Evolutionary conservation across 805 yeast genomes (phyloP).

Genomic region (Candida orba): DNA sequence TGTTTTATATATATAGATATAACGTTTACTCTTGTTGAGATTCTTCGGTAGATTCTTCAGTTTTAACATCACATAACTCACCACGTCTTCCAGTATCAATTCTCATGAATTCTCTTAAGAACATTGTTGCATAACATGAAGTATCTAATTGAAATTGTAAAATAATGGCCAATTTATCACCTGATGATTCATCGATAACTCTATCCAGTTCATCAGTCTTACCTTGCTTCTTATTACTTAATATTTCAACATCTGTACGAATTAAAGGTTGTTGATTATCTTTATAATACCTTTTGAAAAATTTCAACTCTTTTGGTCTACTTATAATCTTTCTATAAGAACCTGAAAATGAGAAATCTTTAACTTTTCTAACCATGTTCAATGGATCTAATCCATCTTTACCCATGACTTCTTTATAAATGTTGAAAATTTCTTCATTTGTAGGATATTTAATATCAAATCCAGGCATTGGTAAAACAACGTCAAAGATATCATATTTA

Average conservation of each 20-base stretch:
- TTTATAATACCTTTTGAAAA: conserved; percentile 52
- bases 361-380: conserved; percentile 74
- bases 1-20: neutral
- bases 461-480: conserved; percentile 96
- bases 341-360: conserved; percentile 90
- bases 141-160: conserved; percentile 72
- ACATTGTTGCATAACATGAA: conserved; percentile 97
- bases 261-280: conserved; percentile 66
- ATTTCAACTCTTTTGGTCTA: conserved; percentile 58
- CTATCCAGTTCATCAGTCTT: conserved; percentile 20
- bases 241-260: conserved; percentile 66
- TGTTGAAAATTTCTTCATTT: conserved; percentile 49
- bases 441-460: conserved; percentile 84
- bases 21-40: neutral
- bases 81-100: conserved; percentile 57
- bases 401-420: conserved; percentile 67
- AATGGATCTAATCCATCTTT: conserved; percentile 78
- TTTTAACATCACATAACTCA: conserved; percentile 36
- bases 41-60: neutral
- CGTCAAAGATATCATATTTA: conserved; percentile 64
- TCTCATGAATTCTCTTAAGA: conserved; percentile 83
- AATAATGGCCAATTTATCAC: conserved; percentile 57
- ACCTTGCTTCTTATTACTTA: conserved; percentile 27
- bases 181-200: conserved; percentile 19
- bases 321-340: conserved; percentile 72